Evolutionary conservation across 768 basidiomycete genomes (phyloP).

Genomic region (Chalciporus sphaerocephalus): DNA sequence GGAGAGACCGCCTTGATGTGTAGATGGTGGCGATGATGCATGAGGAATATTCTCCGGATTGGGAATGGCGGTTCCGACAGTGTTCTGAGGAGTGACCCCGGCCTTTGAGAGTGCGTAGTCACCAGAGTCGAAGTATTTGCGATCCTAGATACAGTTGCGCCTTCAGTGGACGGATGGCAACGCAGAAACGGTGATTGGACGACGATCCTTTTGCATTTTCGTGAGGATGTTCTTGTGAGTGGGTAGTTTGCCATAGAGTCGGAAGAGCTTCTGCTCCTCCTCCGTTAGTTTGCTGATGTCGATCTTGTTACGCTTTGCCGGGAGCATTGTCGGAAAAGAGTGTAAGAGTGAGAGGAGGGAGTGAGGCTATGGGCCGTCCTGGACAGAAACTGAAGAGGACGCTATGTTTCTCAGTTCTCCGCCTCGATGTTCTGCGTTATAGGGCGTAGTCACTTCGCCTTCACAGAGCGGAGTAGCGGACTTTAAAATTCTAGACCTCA

Average conservation of each 20-base stretch:
- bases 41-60: conserved; percentile 96
- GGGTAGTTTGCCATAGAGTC: conserved; percentile 91
- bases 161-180: conserved; percentile 5
- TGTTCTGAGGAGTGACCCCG: conserved; percentile 79
- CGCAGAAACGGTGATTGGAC: not conserved
- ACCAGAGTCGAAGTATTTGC: conserved; percentile 99
- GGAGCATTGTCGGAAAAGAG: conserved; percentile 51
- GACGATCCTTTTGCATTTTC: conserved; percentile 89
- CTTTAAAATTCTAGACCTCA: conserved; percentile 22
- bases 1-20: conserved; percentile 54
- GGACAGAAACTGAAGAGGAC: not conserved
- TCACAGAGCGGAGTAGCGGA: conserved; percentile 28
- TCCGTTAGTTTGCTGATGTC: conserved; percentile 84
- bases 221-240: conserved; percentile 88
- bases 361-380: not conserved
- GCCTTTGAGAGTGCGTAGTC: conserved; percentile 98
- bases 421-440: conserved; percentile 14
- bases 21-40: conserved; percentile 66
- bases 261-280: conserved; percentile 92
- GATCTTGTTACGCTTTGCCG: conserved; percentile 83
- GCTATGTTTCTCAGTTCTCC: not conserved
- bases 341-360: conserved; percentile 23
- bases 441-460: conserved; percentile 16
- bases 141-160: conserved; percentile 57
- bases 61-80: conserved; percentile 95